Conservation (phyloP, 2,329 filamentous ascomycete genomes). For the Orbilia ellipsospora region DNA sequence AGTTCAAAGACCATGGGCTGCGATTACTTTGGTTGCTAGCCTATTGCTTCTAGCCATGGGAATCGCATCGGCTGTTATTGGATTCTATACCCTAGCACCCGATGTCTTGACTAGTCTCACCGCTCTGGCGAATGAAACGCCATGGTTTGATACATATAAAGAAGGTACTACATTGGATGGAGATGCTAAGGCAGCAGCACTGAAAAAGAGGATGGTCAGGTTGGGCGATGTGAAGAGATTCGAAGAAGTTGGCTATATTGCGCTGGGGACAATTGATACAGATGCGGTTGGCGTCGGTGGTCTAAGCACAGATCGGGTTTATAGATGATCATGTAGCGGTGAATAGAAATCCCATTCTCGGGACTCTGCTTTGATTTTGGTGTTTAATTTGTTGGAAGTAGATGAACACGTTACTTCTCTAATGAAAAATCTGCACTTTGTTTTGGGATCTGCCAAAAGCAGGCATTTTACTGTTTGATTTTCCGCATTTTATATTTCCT, state of each 20-base stretch:
- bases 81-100: constrained; percentile 35
- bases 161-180: constrained; percentile 47
- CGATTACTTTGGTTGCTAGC: constrained; percentile 37
- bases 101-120: constrained; percentile 43
- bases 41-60: constrained; percentile 42
- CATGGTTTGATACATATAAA: constrained; percentile 49
- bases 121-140: constrained; percentile 35
- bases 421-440: too few relatives aligned
- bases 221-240: constrained; percentile 45
- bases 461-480: too few relatives aligned
- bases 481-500: too few relatives aligned
- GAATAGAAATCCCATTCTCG: background rate
- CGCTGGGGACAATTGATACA: constrained; percentile 43
- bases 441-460: too few relatives aligned
- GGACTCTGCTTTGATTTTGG: background rate
- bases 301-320: constrained; percentile 40
- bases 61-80: constrained; percentile 23
- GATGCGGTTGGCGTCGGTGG: constrained; percentile 22
- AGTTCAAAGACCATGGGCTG: constrained; percentile 35
- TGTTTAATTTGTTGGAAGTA: background rate
- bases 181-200: constrained; percentile 37
- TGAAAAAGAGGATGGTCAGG: constrained; percentile 34
- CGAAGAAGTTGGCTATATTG: constrained; percentile 47
- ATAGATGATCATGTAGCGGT: constrained; percentile 12
- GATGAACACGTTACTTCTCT: too few relatives aligned